Percentiles rank a stretch among this genome's conserved stretches.
Evolutionary conservation across 305 asterid species (phyloP).

Genomic region (Fraxinus floribunda): DNA sequence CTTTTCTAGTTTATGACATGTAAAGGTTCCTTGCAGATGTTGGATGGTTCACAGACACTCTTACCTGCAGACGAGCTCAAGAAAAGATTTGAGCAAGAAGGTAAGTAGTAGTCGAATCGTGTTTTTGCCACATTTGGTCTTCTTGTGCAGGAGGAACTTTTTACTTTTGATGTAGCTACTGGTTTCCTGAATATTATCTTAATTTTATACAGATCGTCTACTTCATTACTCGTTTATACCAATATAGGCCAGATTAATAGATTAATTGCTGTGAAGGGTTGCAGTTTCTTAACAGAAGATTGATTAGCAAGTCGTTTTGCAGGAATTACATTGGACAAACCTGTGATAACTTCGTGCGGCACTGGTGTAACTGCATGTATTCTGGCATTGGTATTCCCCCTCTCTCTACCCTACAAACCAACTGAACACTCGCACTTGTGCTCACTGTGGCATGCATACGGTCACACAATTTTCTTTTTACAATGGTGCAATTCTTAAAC

Average conservation of each 20-base stretch:
- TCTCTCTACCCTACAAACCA: background rate
- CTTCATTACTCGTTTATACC: background rate
- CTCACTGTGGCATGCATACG: background rate
- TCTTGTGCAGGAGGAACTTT: background rate
- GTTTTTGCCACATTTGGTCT: background rate
- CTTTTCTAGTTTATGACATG: conserved; percentile 9
- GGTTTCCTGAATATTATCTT: background rate
- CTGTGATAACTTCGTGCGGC: conserved; percentile 69
- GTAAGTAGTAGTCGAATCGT: conserved; percentile 35
- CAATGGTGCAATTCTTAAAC: background rate
- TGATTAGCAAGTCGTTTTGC: conserved; percentile 12
- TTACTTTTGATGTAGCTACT: background rate
- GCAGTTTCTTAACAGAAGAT: background rate
- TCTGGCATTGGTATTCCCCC: conserved; percentile 66
- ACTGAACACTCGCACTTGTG: background rate
- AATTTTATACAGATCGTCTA: background rate
- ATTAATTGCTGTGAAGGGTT: background rate
- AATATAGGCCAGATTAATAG: background rate
- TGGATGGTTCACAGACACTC: conserved; percentile 76
- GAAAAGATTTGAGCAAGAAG: conserved; percentile 72
- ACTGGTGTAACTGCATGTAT: conserved; percentile 97
- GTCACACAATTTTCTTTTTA: background rate
- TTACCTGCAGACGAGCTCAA: conserved; percentile 70
- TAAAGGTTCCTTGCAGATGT: conserved; percentile 51
- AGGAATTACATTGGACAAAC: conserved; percentile 67